Conservation (phyloP, 441 rosid genomes). For the Gossypium armourianum region DNA sequence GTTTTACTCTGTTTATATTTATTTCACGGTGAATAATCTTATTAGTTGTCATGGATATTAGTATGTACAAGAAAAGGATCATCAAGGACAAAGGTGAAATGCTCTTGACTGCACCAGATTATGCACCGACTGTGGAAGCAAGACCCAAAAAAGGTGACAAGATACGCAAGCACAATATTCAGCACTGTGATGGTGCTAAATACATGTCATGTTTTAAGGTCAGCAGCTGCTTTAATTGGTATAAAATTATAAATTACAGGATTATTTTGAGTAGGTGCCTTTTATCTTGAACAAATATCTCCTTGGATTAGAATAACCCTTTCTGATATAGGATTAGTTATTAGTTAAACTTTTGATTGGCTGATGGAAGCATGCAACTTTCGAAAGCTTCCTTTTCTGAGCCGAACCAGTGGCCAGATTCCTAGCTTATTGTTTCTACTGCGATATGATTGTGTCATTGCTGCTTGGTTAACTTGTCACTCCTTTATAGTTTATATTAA, state of each 20-base stretch:
- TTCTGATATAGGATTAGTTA: background rate
- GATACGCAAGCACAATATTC: constrained; percentile 41
- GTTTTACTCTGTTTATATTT: constrained; percentile 11
- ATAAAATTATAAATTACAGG: constrained; percentile 2
- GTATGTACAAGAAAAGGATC: constrained; percentile 28
- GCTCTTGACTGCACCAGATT: constrained; percentile 29
- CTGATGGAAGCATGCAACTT: background rate
- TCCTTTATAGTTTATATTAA: background rate
- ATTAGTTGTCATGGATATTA: constrained; percentile 16
- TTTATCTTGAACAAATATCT: constrained; percentile 1
- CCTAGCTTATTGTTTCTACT: background rate
- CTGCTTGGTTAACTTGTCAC: background rate
- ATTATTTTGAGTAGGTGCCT: background rate
- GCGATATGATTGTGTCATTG: background rate
- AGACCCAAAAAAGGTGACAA: constrained; percentile 39
- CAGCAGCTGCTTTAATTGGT: constrained; percentile 17
- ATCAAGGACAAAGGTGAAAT: constrained; percentile 22
- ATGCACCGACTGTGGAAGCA: constrained; percentile 23
- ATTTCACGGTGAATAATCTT: constrained; percentile 18
- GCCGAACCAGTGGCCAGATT: background rate
- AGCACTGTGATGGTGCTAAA: constrained; percentile 56
- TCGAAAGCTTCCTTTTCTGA: background rate
- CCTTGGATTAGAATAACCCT: constrained; percentile 3
- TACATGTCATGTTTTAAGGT: constrained; percentile 94
- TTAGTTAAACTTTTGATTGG: background rate